Percentiles rank a stretch among this genome's conserved stretches.
Conservation (phyloP, 1,139 yeast genomes). For the Pneumocystis oryctolagi region DNA sequence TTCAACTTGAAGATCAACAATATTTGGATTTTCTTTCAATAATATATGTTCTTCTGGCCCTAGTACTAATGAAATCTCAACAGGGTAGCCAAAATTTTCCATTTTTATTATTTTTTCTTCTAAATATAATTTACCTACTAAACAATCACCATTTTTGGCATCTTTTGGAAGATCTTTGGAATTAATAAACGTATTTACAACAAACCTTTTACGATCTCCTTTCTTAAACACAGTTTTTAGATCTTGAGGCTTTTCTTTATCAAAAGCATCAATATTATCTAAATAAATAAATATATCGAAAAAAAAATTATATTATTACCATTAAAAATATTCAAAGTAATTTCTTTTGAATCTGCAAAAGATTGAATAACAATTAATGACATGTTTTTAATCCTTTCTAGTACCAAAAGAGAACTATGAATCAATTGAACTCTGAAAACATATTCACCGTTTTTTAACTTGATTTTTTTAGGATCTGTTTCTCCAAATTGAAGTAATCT, state of each 20-base stretch:
- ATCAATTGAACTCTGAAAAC: conserved; percentile 6
- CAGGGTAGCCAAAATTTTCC: not conserved
- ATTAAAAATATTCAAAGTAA: conserved; percentile 9
- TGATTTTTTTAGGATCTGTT: conserved; percentile 7
- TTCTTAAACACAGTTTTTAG: conserved; percentile 5
- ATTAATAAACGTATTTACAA: conserved; percentile 7
- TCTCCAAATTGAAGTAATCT: conserved; percentile 11
- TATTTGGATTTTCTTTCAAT: conserved; percentile 4
- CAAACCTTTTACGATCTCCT: conserved; percentile 4
- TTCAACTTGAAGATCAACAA: conserved; percentile 9
- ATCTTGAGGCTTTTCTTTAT: conserved; percentile 7
- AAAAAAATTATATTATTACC: not conserved
- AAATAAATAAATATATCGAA: not conserved
- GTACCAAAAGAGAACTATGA: conserved; percentile 5
- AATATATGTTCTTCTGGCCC: not conserved
- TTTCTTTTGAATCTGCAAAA: conserved; percentile 7
- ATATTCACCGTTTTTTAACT: conserved; percentile 9
- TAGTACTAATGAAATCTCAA: conserved; percentile 3
- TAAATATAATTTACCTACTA: conserved; percentile 7
- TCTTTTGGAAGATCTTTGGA: conserved; percentile 10
- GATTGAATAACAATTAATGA: conserved; percentile 5
- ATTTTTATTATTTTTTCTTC: not conserved
- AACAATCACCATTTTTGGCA: conserved; percentile 6
- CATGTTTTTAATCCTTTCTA: conserved; percentile 9
- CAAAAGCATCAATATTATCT: conserved; percentile 8